phyloP scores from a whole-genome alignment of 306 rosid genomes.

The Gillenia trifoliata region DNA sequence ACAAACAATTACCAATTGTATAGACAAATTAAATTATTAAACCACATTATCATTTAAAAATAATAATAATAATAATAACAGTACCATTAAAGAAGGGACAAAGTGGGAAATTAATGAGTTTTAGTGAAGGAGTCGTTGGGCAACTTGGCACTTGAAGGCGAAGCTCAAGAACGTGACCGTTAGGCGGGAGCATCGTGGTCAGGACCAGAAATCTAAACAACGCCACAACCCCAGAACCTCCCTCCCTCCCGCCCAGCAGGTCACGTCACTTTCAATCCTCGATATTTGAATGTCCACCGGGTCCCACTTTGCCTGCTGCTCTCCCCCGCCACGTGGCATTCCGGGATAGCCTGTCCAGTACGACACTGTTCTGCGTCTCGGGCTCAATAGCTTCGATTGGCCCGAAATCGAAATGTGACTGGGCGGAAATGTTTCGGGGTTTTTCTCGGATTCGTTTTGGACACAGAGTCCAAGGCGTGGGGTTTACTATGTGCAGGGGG shows the following conservation, averaged over 20 bases:
- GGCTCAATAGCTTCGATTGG: too few relatives aligned
- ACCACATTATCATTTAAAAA: too few relatives aligned
- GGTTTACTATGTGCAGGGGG: too few relatives aligned
- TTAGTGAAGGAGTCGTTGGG: neutral
- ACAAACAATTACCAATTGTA: too few relatives aligned
- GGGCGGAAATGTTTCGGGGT: too few relatives aligned
- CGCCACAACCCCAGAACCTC: neutral
- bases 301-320: constrained; percentile 6
- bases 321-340: constrained; percentile 4
- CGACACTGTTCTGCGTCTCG: neutral
- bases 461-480: too few relatives aligned
- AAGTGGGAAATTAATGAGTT: neutral
- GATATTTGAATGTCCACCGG: neutral
- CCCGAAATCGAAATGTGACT: too few relatives aligned
- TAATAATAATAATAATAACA: neutral
- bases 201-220: constrained; percentile 43
- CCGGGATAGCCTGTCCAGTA: neutral
- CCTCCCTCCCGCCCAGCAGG: neutral
- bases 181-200: constrained; percentile 26
- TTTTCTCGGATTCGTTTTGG: too few relatives aligned
- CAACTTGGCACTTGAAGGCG: constrained; percentile 8
- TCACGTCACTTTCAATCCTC: constrained; percentile 27
- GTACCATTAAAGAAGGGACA: neutral
- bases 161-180: constrained; percentile 31
- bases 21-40: too few relatives aligned